Conservation (phyloP, 2,329 filamentous ascomycete species). For the Colletotrichum sojae region DNA sequence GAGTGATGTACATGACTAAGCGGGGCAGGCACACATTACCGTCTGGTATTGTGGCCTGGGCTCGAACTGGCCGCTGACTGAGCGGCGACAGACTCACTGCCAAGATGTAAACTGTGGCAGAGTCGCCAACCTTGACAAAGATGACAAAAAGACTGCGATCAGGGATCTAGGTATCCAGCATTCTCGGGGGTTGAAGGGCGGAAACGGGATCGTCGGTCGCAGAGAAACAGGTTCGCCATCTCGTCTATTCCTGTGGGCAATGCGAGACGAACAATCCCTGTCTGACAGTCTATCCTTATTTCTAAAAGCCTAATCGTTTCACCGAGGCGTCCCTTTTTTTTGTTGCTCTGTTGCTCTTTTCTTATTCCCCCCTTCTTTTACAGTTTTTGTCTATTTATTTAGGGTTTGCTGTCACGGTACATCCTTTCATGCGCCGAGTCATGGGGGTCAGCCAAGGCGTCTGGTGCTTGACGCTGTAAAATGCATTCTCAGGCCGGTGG, state of each 20-base stretch:
- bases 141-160: slow-evolving; percentile 2
- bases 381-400: slow-evolving; percentile 24
- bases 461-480: slow-evolving; percentile 3
- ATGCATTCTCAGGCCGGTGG: not conserved
- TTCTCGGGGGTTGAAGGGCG: not conserved
- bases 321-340: slow-evolving; percentile 21
- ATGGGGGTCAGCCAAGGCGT: slow-evolving; percentile 9
- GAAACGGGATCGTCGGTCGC: slow-evolving; percentile 14
- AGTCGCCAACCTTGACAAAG: slow-evolving; percentile 3
- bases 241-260: slow-evolving; percentile 21
- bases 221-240: not conserved
- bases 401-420: slow-evolving; percentile 39
- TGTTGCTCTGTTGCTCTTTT: slow-evolving; percentile 5
- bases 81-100: slow-evolving; percentile 2
- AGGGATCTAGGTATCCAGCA: not conserved
- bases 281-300: slow-evolving; percentile 19
- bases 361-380: not conserved
- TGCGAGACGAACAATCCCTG: not conserved
- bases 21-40: too few species aligned
- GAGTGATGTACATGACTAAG: not conserved
- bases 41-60: too few species aligned
- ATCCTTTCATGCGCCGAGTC: slow-evolving; percentile 35
- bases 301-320: slow-evolving; percentile 14
- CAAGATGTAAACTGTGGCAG: not conserved
- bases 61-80: slow-evolving; percentile 11